Evolutionary conservation across 306 rosid genomes (phyloP).

Genomic region (Pterocarpus santalinus): DNA sequence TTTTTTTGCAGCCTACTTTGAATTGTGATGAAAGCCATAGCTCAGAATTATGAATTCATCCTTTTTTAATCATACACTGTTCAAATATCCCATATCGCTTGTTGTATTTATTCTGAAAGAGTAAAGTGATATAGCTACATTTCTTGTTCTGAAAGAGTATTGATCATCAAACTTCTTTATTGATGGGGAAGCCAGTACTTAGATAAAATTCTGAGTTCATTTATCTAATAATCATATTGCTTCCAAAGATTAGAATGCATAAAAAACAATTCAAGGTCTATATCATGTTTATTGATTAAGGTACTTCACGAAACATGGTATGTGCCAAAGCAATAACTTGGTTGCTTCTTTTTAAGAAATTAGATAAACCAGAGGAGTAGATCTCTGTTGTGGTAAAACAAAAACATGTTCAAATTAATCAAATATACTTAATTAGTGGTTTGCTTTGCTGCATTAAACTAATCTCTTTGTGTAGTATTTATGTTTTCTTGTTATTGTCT

Average conservation of each 20-base stretch:
- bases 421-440: neutral
- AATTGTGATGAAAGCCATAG: conserved; percentile 22
- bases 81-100: neutral
- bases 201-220: conserved; percentile 31
- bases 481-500: conserved; percentile 25
- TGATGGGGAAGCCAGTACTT: neutral
- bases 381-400: conserved; percentile 25
- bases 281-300: conserved; percentile 14
- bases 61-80: neutral
- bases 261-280: conserved; percentile 1
- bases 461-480: neutral
- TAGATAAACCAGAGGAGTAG: conserved; percentile 4
- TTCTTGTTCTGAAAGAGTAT: neutral
- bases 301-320: neutral
- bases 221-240: conserved; percentile 14
- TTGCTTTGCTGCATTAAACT: neutral
- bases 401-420: conserved; percentile 18
- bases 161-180: neutral
- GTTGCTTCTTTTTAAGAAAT: neutral
- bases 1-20: conserved; percentile 17
- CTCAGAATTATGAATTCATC: conserved; percentile 3
- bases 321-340: conserved; percentile 11
- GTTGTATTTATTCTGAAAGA: conserved; percentile 2
- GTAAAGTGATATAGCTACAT: neutral
- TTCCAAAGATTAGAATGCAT: neutral